These are phyloP conservation scores for Vaccinium corymbosum DNA, from an alignment of 148 eudicot species.

Conservation along the genomic window DNA sequence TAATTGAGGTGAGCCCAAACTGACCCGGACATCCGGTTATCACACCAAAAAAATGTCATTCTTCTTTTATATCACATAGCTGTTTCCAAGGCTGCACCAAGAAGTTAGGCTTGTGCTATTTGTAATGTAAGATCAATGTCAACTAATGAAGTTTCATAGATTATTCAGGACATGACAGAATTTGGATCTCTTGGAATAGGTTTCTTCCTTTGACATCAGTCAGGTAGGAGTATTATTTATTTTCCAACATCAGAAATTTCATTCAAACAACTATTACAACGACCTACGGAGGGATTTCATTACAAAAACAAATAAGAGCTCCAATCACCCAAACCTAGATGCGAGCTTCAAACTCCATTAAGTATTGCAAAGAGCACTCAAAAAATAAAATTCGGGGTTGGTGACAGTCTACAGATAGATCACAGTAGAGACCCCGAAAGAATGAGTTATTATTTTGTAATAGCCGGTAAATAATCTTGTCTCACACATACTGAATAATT, in stretches of 20 bases:
- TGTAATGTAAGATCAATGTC: neutral
- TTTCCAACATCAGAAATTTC: too few relatives aligned
- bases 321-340: too few relatives aligned
- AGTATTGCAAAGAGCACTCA: neutral
- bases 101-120: neutral
- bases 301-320: too few relatives aligned
- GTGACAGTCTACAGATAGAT: neutral
- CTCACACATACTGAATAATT: neutral
- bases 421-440: neutral
- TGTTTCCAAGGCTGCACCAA: neutral
- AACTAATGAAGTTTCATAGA: neutral
- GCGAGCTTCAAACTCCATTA: neutral
- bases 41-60: neutral
- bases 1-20: too few relatives aligned
- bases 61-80: neutral
- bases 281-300: too few relatives aligned
- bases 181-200: too few relatives aligned
- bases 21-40: too few relatives aligned
- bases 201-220: too few relatives aligned
- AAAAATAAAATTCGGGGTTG: neutral
- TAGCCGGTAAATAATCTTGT: neutral
- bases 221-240: too few relatives aligned
- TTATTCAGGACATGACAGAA: too few relatives aligned
- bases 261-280: too few relatives aligned
- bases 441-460: neutral